Percentiles rank a stretch among this genome's conserved stretches.
Conservation (phyloP, 176 grass and related monocot species). For the Lolium rigidum region DNA sequence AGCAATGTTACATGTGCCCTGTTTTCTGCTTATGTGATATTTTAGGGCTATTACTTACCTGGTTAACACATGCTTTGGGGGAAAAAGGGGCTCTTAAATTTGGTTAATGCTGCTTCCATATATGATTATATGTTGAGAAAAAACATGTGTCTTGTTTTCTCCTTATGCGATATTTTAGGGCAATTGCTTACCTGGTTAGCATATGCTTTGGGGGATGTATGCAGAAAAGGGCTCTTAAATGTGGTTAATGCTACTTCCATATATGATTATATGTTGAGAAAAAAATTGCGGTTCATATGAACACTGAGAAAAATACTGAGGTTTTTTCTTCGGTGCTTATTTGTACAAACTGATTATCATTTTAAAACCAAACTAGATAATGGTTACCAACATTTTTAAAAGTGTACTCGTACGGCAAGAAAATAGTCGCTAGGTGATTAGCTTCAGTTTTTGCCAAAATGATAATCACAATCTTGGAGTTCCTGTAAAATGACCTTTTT, state of each 20-base stretch:
- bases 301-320: background rate
- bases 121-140: background rate
- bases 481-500: slow-evolving; percentile 15
- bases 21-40: background rate
- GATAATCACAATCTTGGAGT: background rate
- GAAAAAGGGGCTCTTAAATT: slow-evolving; percentile 21
- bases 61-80: background rate
- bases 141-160: slow-evolving; percentile 4
- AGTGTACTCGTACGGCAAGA: background rate
- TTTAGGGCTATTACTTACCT: slow-evolving; percentile 21
- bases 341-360: background rate
- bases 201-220: background rate
- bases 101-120: background rate
- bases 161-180: background rate
- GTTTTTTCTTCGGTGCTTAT: background rate
- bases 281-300: slow-evolving; percentile 11
- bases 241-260: background rate
- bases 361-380: slow-evolving; percentile 2
- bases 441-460: slow-evolving; percentile 36
- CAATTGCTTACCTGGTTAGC: slow-evolving; percentile 7
- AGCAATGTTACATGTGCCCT: slow-evolving; percentile 3
- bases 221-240: slow-evolving; percentile 20
- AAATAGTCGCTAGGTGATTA: background rate
- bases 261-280: slow-evolving; percentile 22
- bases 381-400: slow-evolving; percentile 1